Percentiles rank a stretch among this genome's conserved stretches.
phyloP scores from a whole-genome alignment of 2,329 filamentous ascomycete genomes.

The Monilinia fructicola region DNA sequence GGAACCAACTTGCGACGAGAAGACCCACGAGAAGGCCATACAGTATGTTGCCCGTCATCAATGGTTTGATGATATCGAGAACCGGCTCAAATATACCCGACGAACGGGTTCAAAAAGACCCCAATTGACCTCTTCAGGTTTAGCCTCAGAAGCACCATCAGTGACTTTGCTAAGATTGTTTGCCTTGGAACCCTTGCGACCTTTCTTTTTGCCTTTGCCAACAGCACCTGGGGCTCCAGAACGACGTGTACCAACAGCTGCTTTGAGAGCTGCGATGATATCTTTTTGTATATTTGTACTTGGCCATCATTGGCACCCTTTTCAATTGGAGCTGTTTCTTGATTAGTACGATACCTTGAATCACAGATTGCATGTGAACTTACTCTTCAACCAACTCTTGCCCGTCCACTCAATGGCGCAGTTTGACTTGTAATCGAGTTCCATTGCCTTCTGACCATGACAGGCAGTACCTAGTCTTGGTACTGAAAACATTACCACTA shows the following conservation, averaged over 20 bases:
- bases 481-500: constrained; percentile 84
- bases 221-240: constrained; percentile 49
- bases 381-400: constrained; percentile 97
- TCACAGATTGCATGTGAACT: constrained; percentile 32
- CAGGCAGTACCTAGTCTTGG: constrained; percentile 92
- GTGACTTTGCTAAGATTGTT: constrained; percentile 46
- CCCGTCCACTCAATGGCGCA: constrained; percentile 94
- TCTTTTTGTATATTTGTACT: constrained; percentile 75
- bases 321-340: constrained; percentile 76
- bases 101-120: constrained; percentile 79
- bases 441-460: constrained; percentile 86
- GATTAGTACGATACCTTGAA: not conserved
- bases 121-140: constrained; percentile 57
- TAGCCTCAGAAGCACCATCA: constrained; percentile 39
- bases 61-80: constrained; percentile 64
- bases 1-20: constrained; percentile 72
- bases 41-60: constrained; percentile 75
- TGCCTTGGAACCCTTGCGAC: constrained; percentile 47
- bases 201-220: constrained; percentile 56
- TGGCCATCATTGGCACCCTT: constrained; percentile 94
- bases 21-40: constrained; percentile 73
- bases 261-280: constrained; percentile 70
- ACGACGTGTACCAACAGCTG: constrained; percentile 66
- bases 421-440: constrained; percentile 82
- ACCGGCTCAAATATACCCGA: constrained; percentile 67